Evolutionary conservation across 1,139 yeast genomes (phyloP).

Genomic region (Meyerozyma athensensis): DNA sequence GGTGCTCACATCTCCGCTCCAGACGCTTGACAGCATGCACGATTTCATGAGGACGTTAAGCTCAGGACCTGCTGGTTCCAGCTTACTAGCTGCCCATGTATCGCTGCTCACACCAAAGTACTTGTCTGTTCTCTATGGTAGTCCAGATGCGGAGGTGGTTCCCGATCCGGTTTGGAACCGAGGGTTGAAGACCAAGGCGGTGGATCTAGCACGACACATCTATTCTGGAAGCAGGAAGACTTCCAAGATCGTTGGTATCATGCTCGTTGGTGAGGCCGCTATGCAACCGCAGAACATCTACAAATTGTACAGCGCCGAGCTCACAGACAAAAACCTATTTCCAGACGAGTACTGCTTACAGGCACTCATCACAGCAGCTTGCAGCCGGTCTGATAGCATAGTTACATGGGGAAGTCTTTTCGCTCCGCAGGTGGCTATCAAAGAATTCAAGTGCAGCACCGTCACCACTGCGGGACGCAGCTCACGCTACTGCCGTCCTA

Average conservation of each 20-base stretch:
- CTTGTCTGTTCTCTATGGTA: conserved; percentile 21
- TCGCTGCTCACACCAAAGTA: conserved; percentile 26
- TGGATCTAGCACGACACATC: conserved; percentile 19
- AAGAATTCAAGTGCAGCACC: conserved; percentile 45
- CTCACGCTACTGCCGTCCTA: conserved; percentile 35
- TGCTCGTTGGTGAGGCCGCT: conserved; percentile 45
- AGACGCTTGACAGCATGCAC: conserved; percentile 18
- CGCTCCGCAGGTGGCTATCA: conserved; percentile 60
- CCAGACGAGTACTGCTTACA: conserved; percentile 38
- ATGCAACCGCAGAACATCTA: conserved; percentile 33
- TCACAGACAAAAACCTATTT: conserved; percentile 11
- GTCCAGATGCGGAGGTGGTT: conserved; percentile 7
- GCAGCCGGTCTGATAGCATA: conserved; percentile 13
- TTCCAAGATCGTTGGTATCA: conserved; percentile 24
- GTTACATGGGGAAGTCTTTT: conserved; percentile 43
- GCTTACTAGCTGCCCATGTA: conserved; percentile 9
- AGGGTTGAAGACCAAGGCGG: not conserved
- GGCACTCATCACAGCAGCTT: conserved; percentile 41
- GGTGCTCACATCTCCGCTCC: conserved; percentile 25
- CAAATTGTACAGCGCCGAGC: conserved; percentile 25
- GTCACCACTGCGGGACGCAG: conserved; percentile 16
- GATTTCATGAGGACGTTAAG: conserved; percentile 14
- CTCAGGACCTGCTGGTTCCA: conserved; percentile 5
- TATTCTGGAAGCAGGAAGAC: conserved; percentile 22
- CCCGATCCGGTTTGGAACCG: not conserved